A percentile compares a stretch with the other conserved stretches of the same genome.
phyloP scores from a whole-genome alignment of 2,329 filamentous ascomycete genomes.

The Colletotrichum limetticola region DNA sequence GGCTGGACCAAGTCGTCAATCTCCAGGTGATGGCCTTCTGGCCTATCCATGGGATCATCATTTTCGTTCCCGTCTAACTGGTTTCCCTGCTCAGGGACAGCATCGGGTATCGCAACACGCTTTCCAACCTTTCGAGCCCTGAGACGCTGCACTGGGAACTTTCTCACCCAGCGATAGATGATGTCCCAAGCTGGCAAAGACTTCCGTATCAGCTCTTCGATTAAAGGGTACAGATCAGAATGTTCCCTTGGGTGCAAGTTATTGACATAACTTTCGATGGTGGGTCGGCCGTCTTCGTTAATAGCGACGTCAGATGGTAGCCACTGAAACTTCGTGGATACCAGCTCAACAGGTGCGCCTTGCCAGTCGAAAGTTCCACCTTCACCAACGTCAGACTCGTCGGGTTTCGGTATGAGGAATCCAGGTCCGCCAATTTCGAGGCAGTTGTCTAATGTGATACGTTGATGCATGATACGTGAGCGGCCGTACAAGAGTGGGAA shows the following conservation, averaged over 20 bases:
- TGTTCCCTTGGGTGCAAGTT: constrained; percentile 59
- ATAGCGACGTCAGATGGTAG: constrained; percentile 61
- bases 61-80: background rate
- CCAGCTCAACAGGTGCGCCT: background rate
- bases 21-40: background rate
- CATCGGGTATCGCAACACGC: background rate
- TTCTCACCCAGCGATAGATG: constrained; percentile 43
- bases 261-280: constrained; percentile 64
- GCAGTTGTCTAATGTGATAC: constrained; percentile 49
- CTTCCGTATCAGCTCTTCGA: constrained; percentile 54
- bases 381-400: background rate
- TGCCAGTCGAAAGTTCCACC: background rate
- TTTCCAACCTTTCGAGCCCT: background rate
- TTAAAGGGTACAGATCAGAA: constrained; percentile 48
- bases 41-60: background rate
- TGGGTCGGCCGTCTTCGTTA: constrained; percentile 42
- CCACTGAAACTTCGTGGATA: constrained; percentile 53
- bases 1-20: background rate
- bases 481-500: constrained; percentile 68
- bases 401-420: constrained; percentile 37
- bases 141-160: background rate
- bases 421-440: constrained; percentile 48
- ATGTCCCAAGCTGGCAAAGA: constrained; percentile 59
- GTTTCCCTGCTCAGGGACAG: background rate
- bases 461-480: constrained; percentile 47